Percentiles rank a stretch among this genome's conserved stretches.
Conservation (phyloP, 2,329 filamentous ascomycete species). For the Massarina eburnea region DNA sequence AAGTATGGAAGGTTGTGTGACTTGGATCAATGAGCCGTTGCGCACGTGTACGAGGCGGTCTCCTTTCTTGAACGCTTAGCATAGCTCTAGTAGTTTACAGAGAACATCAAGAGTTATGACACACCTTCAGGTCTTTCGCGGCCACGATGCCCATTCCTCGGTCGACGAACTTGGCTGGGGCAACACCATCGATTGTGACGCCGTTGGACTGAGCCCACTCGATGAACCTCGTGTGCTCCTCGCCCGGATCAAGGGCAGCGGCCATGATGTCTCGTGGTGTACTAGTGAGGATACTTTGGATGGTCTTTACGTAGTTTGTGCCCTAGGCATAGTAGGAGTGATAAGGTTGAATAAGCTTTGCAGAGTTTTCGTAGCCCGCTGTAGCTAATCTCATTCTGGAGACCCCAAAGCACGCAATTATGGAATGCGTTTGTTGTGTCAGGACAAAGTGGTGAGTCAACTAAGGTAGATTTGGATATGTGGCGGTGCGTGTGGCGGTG, state of each 20-base stretch:
- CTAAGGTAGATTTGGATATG: not conserved
- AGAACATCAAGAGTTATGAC: constrained; percentile 9
- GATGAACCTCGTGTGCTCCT: constrained; percentile 59
- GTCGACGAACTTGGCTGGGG: constrained; percentile 66
- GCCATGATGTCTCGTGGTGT: constrained; percentile 18
- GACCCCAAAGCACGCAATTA: too few relatives aligned
- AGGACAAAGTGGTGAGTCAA: constrained; percentile 7
- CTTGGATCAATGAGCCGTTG: constrained; percentile 64
- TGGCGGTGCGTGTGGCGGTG: not conserved
- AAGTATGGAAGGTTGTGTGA: constrained; percentile 58
- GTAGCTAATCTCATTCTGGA: too few relatives aligned
- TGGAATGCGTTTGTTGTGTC: too few relatives aligned
- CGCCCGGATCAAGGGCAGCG: constrained; percentile 34
- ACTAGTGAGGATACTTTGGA: not conserved
- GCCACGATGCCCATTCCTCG: constrained; percentile 79
- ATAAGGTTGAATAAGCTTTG: too few relatives aligned
- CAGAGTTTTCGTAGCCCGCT: too few relatives aligned
- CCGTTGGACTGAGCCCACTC: constrained; percentile 68
- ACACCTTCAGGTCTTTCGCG: constrained; percentile 65
- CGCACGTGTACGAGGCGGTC: constrained; percentile 66
- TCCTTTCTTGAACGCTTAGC: constrained; percentile 51
- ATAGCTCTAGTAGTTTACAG: not conserved
- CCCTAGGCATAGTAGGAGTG: too few relatives aligned
- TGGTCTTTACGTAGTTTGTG: not conserved
- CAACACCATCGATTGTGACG: constrained; percentile 67